Evolutionary conservation across 768 basidiomycete genomes (phyloP), one percentile per base, ranked within the genome.

Genomic region (Flagelloscypha sp.): DNA sequence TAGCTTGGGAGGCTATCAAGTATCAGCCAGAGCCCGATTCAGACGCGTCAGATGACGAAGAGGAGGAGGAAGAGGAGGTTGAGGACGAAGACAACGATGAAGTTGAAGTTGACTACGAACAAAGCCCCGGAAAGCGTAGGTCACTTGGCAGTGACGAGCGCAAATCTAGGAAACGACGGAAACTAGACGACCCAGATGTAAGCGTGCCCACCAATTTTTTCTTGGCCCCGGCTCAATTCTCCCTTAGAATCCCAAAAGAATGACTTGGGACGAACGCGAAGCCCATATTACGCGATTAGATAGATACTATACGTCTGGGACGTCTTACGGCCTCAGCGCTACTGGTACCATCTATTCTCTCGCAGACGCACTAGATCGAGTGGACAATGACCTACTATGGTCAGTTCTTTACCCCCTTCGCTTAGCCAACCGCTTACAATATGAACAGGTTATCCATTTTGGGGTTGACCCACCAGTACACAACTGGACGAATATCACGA

Each of bases 351-450:
- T 97, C 33, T 98, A 94, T 55, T 68, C 88, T 43, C 76, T 99
- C 3, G 88, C 93, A 7, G 89, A 84, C 4, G 71, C 80, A n/a
- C 70, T 97, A 7, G 90, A 93, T 49, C 76, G 93, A 22, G 84
- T 82, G 8, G 94, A 98, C 55, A 88, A 90, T 50, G 90, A 98
- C 55, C 68, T 93, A 6, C 65, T 98, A 30, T 99, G 95, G 95
- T 90, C 49, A 32, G 67, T 46, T 20, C 11, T 13, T n/a, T 25
- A 27, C 29, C 15, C 16, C 19, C 18, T 28, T 33, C 15, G 15
- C 24, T 36, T 24, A 11, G 4, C 30, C 18, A 20, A 13, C 7
- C 19, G 11, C 27, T 30, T 35, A 40, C 43, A 42, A 37, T 16
- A 13, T 7, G 4, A 13, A 7, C 52, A 92, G 89, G 89, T 70